Conservation (phyloP, 139 green algal genomes). For the Chlamydomonas applanata region DNA sequence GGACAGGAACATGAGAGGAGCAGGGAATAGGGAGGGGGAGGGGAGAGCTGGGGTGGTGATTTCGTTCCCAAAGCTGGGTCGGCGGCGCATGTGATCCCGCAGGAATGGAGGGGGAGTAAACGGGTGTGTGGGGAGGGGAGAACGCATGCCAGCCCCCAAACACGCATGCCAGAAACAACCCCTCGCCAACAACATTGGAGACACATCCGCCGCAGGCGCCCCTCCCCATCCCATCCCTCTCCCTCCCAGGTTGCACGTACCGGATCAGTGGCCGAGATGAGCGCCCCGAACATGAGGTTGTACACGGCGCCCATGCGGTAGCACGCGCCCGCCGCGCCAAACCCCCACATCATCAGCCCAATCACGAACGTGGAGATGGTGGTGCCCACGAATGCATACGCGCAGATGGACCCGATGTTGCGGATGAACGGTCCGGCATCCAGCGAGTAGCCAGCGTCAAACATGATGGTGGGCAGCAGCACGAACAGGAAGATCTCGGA, state of each 20-base stretch:
- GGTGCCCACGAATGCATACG: slow-evolving; percentile 53
- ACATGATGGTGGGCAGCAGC: slow-evolving; percentile 82
- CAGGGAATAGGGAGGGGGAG: background rate
- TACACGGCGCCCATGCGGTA: slow-evolving; percentile 37
- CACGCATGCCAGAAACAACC: too few relatives aligned
- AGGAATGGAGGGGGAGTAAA: too few relatives aligned
- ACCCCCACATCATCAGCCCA: slow-evolving; percentile 47
- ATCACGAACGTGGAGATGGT: slow-evolving; percentile 53
- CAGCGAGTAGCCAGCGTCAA: slow-evolving; percentile 73
- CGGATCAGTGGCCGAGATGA: slow-evolving; percentile 63
- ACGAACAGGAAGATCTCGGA: slow-evolving; percentile 74
- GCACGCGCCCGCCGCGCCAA: slow-evolving; percentile 35
- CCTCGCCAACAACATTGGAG: too few relatives aligned
- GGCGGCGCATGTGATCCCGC: too few relatives aligned
- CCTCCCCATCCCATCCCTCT: background rate
- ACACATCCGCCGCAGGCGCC: background rate
- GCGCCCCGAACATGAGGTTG: slow-evolving; percentile 48
- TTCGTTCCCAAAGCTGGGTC: too few relatives aligned
- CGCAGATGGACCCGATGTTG: slow-evolving; percentile 49
- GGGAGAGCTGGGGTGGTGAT: background rate
- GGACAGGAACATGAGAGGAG: background rate
- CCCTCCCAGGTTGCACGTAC: slow-evolving; percentile 14
- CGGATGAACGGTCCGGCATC: slow-evolving; percentile 48
- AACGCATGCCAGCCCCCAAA: too few relatives aligned
- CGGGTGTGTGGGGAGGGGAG: too few relatives aligned